phyloP scores from a whole-genome alignment of 768 basidiomycete genomes.

The Nidularia pulvinata region DNA sequence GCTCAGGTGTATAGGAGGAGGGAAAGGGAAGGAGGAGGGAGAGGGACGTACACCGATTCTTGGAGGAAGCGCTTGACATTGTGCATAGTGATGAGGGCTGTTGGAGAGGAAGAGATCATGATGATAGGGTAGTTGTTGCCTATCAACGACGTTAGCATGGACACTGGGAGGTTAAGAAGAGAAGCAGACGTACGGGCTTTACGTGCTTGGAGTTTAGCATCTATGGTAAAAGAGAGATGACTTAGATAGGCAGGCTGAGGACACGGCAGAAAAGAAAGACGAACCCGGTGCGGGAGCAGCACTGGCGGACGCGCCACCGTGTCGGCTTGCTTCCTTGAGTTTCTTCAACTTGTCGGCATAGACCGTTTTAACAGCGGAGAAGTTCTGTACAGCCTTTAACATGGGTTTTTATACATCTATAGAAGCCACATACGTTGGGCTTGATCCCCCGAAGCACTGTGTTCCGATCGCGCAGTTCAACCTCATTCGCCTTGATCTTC shows the following conservation, averaged over 20 bases:
- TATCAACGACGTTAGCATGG: constrained; percentile 18
- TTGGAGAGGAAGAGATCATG: constrained; percentile 95
- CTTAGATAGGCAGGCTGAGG: background rate
- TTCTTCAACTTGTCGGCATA: constrained; percentile 82
- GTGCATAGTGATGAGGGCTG: constrained; percentile 96
- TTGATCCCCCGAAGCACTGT: constrained; percentile 84
- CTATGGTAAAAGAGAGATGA: constrained; percentile 24
- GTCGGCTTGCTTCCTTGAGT: constrained; percentile 63
- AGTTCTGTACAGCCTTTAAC: constrained; percentile 58
- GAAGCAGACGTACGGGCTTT: constrained; percentile 60
- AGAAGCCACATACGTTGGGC: constrained; percentile 61
- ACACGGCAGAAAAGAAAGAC: constrained; percentile 3
- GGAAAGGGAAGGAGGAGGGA: background rate
- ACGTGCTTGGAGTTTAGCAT: constrained; percentile 61
- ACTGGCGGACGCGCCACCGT: constrained; percentile 36
- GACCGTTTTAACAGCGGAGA: constrained; percentile 61
- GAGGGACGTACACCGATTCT: constrained; percentile 66
- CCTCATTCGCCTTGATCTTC: constrained; percentile 72
- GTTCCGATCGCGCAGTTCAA: constrained; percentile 83
- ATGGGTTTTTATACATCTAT: background rate
- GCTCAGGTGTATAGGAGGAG: background rate
- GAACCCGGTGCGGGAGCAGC: constrained; percentile 38
- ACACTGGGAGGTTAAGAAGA: background rate
- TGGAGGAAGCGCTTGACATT: constrained; percentile 95
- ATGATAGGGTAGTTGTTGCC: constrained; percentile 90